Percentiles rank a stretch among this genome's conserved stretches.
Evolutionary conservation across 2,329 filamentous ascomycete species (phyloP).

Genomic region (Aaosphaeria pasadenensis): DNA sequence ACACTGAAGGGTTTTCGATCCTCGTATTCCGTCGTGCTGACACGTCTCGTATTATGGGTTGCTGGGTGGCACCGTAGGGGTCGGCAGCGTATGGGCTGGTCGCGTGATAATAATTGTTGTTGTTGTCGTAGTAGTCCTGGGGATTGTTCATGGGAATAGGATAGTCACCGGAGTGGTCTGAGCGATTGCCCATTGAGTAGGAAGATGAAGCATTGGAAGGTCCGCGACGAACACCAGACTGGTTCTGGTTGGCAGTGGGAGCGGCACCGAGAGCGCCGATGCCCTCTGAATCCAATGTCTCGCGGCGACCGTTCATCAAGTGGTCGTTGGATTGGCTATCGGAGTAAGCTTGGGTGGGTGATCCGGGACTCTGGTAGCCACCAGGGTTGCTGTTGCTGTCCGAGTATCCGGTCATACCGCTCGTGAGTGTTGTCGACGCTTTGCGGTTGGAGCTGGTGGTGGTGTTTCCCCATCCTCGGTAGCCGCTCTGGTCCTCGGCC

Average conservation of each 20-base stretch:
- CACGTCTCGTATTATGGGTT: conserved; percentile 90
- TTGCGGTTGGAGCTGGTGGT: conserved; percentile 68
- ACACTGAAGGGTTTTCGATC: conserved; percentile 87
- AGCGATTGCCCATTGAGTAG: conserved; percentile 79
- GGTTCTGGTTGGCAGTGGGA: conserved; percentile 63
- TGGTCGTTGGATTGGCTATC: conserved; percentile 70
- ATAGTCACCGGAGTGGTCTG: conserved; percentile 59
- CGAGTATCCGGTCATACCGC: conserved; percentile 64
- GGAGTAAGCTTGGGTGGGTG: conserved; percentile 64
- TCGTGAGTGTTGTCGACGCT: conserved; percentile 84
- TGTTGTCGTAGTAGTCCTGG: conserved; percentile 53
- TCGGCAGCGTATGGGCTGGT: conserved; percentile 55
- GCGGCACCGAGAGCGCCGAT: conserved; percentile 72
- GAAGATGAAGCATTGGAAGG: conserved; percentile 95
- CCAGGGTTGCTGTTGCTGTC: conserved; percentile 62
- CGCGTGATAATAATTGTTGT: conserved; percentile 53
- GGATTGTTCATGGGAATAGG: conserved; percentile 47
- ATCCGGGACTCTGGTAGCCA: conserved; percentile 52
- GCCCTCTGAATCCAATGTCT: conserved; percentile 69
- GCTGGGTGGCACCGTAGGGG: conserved; percentile 53
- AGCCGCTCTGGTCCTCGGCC: conserved; percentile 73
- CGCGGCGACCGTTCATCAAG: conserved; percentile 50
- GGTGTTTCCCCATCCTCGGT: conserved; percentile 91
- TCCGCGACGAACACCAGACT: conserved; percentile 73
- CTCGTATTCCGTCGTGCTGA: conserved; percentile 88